Evolutionary conservation across 2,329 filamentous ascomycete species (phyloP), one percentile per base, ranked within the genome.

Genomic region (Samsoniella hepiali): DNA sequence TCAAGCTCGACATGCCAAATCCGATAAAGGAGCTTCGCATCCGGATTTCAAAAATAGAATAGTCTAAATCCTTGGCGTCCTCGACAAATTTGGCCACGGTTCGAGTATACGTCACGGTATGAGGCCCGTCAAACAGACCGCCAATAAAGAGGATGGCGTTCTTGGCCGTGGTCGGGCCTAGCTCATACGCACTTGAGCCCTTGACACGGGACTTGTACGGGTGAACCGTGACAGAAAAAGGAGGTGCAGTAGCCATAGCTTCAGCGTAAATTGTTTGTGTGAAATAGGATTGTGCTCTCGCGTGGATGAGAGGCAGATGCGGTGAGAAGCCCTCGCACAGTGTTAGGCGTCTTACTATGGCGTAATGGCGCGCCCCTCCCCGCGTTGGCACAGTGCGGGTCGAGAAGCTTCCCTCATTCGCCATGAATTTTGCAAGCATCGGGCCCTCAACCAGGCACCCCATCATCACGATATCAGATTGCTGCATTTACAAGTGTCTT

Each of bases 141-240:
- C 88, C 88, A 66, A 91, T 82, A 76, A 89, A 90, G 65, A 92
- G 74, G 61, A 92, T 74, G 3, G 86, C 87, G 74, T 91, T 86
- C 57, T 72, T 77, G 63, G 78, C 74, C 47, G 74, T 69, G 11
- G 68, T 49, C 17, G 73, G 71, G 31, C 81, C 81, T 22, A 76
- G 69, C 68, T 84, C 82, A 66, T 84, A 84, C 38, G 81, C 81
- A 63, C 75, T 77, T 7, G 77, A 75, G 56, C 75, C 70, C 8
- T 73, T 67, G 15, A 73, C 76, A 5, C 76, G 72, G 5, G 79
- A 81, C 29, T 73, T 69, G 66, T 79, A 82, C 0, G 76, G 78
- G 65, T 84, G 82, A 15, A 79, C 80, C 6, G 72, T 75, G n/a
- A 79, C 76, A 15, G 76, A 66, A 62, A 81, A 83, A 4, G 78